Conservation (phyloP, 1,284 basidiomycete genomes). For the Coniferiporia weirii region DNA sequence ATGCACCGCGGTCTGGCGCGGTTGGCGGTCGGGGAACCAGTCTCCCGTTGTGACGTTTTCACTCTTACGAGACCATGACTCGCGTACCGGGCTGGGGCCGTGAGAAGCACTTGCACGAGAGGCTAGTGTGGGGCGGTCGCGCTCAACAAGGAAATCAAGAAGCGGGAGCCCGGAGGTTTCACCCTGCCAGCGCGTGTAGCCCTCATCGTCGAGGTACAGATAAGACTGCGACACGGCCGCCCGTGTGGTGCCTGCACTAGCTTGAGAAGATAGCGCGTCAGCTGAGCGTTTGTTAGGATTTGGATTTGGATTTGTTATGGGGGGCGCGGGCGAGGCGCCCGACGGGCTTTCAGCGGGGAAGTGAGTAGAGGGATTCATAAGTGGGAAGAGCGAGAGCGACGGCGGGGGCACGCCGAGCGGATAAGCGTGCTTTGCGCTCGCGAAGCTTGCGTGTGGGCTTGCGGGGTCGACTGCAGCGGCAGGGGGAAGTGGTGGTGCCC, state of each 20-base stretch:
- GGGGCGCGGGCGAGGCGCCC: conserved; percentile 31
- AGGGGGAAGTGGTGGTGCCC: conserved; percentile 27
- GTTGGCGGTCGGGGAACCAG: conserved; percentile 78
- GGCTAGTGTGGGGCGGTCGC: conserved; percentile 30
- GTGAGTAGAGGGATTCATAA: conserved; percentile 73
- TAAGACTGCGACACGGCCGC: conserved; percentile 68
- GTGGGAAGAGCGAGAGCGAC: conserved; percentile 65
- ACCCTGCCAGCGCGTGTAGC: conserved; percentile 81
- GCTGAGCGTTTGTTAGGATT: conserved; percentile 5
- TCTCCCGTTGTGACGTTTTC: conserved; percentile 34
- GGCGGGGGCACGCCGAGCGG: conserved; percentile 71
- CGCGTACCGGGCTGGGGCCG: conserved; percentile 23
- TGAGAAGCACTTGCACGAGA: conserved; percentile 21
- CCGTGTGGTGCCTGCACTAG: conserved; percentile 35
- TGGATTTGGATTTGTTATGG: background rate
- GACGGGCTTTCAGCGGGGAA: conserved; percentile 48
- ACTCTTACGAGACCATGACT: conserved; percentile 26
- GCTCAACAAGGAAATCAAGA: conserved; percentile 73
- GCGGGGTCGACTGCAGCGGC: conserved; percentile 22
- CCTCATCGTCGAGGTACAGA: conserved; percentile 78
- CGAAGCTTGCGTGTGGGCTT: conserved; percentile 52
- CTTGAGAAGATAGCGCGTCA: conserved; percentile 34
- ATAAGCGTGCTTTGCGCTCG: conserved; percentile 40
- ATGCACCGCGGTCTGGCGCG: conserved; percentile 68
- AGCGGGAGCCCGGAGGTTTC: conserved; percentile 86